Evolutionary conservation across 192 early-diverging fungal species (phyloP).

Genomic region (Gonapodya sp.): DNA sequence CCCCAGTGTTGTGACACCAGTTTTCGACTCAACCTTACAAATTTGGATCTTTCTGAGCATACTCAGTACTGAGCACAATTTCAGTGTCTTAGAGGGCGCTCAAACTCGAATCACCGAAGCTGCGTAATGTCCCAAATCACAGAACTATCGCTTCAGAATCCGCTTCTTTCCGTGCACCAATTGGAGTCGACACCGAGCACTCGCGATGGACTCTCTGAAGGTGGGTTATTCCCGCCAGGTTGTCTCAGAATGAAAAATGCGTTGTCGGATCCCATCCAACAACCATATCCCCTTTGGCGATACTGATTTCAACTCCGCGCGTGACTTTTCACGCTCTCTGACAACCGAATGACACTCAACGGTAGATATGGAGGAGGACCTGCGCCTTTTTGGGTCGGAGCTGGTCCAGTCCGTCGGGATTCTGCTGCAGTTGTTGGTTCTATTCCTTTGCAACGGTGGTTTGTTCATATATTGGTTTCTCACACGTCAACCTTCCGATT

Average conservation of each 20-base stretch:
- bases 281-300: slow-evolving; percentile 25
- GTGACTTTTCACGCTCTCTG: background rate
- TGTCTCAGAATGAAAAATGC: too few relatives aligned
- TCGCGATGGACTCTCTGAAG: slow-evolving; percentile 23
- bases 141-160: slow-evolving; percentile 64
- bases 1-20: too few relatives aligned
- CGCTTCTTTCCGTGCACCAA: slow-evolving; percentile 63
- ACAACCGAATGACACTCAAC: background rate
- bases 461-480: background rate
- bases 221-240: too few relatives aligned
- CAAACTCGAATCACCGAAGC: too few relatives aligned
- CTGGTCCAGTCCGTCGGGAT: slow-evolving; percentile 78
- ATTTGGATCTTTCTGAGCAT: too few relatives aligned
- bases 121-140: too few relatives aligned
- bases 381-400: slow-evolving; percentile 68
- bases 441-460: background rate
- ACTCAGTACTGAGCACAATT: too few relatives aligned
- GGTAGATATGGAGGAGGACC: slow-evolving; percentile 54
- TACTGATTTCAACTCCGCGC: slow-evolving; percentile 16
- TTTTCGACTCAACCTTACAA: too few relatives aligned
- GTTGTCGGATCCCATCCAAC: background rate
- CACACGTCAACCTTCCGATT: background rate
- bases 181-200: slow-evolving; percentile 48
- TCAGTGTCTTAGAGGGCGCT: too few relatives aligned
- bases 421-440: slow-evolving; percentile 56